Conservation (phyloP, 106 monocot species). For the Allium fistulosum region DNA sequence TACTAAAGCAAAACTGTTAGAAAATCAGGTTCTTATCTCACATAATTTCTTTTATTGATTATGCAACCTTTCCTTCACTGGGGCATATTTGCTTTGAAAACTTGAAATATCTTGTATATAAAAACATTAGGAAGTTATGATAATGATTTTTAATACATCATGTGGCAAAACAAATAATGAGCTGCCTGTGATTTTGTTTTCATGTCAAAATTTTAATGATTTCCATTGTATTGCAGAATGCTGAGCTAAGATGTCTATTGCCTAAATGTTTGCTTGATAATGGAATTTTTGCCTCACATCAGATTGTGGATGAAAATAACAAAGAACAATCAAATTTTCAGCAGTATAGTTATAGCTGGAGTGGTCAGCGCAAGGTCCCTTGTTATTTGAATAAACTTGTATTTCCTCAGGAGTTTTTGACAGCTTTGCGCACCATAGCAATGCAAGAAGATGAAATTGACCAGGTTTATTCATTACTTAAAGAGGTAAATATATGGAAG, state of each 20-base stretch:
- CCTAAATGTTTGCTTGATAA: conserved; percentile 57
- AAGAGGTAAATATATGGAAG: conserved; percentile 30
- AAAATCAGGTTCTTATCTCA: conserved; percentile 47
- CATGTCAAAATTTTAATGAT: too few relatives aligned
- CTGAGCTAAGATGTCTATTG: conserved; percentile 84
- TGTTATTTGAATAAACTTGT: conserved; percentile 65
- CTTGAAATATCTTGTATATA: too few relatives aligned
- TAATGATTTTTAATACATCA: too few relatives aligned
- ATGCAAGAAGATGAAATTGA: conserved; percentile 64
- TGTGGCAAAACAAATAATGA: too few relatives aligned
- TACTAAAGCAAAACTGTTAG: conserved; percentile 51
- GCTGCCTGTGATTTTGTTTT: too few relatives aligned
- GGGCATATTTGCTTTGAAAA: too few relatives aligned
- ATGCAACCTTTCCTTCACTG: too few relatives aligned
- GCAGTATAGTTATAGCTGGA: conserved; percentile 68
- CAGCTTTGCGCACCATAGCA: conserved; percentile 58
- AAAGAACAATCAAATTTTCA: conserved; percentile 4
- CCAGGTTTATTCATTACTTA: conserved; percentile 44
- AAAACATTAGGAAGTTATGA: too few relatives aligned
- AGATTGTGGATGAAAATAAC: conserved; percentile 8
- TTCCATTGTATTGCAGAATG: conserved; percentile 41
- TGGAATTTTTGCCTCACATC: conserved; percentile 47
- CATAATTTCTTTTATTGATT: too few relatives aligned
- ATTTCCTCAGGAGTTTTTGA: conserved; percentile 81
- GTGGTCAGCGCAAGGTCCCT: conserved; percentile 80